phyloP scores from a whole-genome alignment of 2,329 filamentous ascomycete genomes.

The Diaporthe caulivora region DNA sequence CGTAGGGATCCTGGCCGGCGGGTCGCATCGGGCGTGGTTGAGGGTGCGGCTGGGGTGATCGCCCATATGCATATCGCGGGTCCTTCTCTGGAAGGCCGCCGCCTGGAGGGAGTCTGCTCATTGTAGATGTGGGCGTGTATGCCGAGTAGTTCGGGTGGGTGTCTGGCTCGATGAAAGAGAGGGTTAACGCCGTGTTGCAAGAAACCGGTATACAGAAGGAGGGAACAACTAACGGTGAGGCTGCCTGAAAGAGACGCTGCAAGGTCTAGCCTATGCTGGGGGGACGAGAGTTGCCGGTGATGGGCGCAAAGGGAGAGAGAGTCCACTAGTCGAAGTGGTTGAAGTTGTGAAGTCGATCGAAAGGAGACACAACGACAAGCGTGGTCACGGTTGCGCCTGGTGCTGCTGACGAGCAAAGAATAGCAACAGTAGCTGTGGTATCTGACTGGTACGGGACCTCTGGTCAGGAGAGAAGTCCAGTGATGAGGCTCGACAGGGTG shows the following conservation, averaged over 20 bases:
- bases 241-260: not conserved
- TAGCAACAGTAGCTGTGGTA: not conserved
- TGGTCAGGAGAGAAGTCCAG: not conserved
- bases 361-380: not conserved
- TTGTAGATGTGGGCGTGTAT: not conserved
- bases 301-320: not conserved
- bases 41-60: constrained; percentile 13
- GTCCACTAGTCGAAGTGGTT: not conserved
- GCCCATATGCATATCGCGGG: not conserved
- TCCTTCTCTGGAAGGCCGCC: constrained; percentile 20
- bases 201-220: not conserved
- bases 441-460: not conserved
- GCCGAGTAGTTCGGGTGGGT: not conserved
- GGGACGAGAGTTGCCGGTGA: too few species aligned
- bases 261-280: not conserved
- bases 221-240: not conserved
- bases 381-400: not conserved
- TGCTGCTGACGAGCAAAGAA: not conserved
- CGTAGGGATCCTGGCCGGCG: constrained; percentile 32
- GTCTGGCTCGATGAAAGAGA: not conserved
- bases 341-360: not conserved
- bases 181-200: not conserved
- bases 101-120: constrained; percentile 28
- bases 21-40: constrained; percentile 29
- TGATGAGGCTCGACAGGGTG: not conserved